Percentiles rank a stretch among this genome's conserved stretches.
Conservation (phyloP, 768 basidiomycete species). For the Megacollybia marginata region DNA sequence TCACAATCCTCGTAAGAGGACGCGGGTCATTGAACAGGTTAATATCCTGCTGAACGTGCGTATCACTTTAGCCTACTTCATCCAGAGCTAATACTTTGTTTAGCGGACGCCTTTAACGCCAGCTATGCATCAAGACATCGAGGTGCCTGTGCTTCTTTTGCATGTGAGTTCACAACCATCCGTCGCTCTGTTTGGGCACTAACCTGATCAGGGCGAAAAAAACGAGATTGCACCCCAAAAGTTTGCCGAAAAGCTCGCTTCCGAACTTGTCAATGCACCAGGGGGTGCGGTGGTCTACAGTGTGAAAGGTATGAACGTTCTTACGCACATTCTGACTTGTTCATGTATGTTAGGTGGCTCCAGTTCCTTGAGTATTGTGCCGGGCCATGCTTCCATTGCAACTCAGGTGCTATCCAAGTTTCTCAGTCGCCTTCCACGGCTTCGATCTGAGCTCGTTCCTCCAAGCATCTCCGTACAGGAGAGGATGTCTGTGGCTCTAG, state of each 20-base stretch:
- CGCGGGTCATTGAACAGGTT: constrained; percentile 43
- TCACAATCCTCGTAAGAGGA: constrained; percentile 47
- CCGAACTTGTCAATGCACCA: constrained; percentile 40
- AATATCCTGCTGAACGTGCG: constrained; percentile 58
- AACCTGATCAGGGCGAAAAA: constrained; percentile 45
- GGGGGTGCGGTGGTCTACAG: constrained; percentile 45
- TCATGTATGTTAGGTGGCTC: constrained; percentile 35
- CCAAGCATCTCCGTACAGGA: constrained; percentile 29
- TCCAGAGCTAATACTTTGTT: neutral
- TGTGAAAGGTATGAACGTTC: constrained; percentile 47
- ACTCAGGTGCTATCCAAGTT: constrained; percentile 62
- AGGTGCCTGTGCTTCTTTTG: constrained; percentile 59
- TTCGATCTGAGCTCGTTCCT: constrained; percentile 38
- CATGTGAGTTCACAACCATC: constrained; percentile 38
- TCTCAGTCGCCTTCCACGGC: constrained; percentile 43
- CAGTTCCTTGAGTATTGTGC: constrained; percentile 47
- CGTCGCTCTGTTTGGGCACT: neutral
- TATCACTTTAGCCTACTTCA: constrained; percentile 4
- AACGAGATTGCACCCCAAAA: constrained; percentile 45
- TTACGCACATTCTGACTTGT: neutral
- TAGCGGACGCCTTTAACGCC: constrained; percentile 51
- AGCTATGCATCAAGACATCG: constrained; percentile 43
- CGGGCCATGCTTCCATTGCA: constrained; percentile 50
- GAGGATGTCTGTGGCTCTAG: constrained; percentile 50
- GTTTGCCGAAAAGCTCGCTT: constrained; percentile 47